Conservation (phyloP, 2,329 filamentous ascomycete species). For the Venturia pyrina region DNA sequence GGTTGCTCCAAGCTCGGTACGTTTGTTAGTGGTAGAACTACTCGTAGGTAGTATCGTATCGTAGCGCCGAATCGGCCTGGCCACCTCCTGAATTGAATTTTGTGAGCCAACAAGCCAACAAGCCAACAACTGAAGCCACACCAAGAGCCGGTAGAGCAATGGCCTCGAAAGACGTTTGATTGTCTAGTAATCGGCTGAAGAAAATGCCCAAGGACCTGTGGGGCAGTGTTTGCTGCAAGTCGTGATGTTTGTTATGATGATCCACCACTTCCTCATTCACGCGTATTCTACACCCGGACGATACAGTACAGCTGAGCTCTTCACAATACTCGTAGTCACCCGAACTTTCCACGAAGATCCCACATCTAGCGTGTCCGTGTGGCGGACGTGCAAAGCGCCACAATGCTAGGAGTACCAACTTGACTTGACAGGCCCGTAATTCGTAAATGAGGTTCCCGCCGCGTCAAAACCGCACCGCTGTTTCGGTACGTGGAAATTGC, state of each 20-base stretch:
- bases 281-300: not conserved
- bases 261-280: not conserved
- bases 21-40: not conserved
- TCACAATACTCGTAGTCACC: not conserved
- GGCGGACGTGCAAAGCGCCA: not conserved
- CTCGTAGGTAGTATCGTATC: too few species aligned
- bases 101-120: not conserved
- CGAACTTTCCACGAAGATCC: not conserved
- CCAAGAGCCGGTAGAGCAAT: not conserved
- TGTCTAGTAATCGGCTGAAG: not conserved
- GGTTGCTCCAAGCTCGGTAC: too few species aligned
- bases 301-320: not conserved
- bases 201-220: too few species aligned
- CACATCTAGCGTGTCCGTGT: not conserved
- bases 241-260: not conserved
- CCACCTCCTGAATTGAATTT: not conserved
- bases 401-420: not conserved
- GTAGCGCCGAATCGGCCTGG: not conserved
- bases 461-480: not conserved
- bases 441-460: not conserved
- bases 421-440: not conserved
- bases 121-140: not conserved
- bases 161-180: not conserved
- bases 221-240: too few species aligned
- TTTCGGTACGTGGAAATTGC: not conserved